These are phyloP conservation scores for Haberlea rhodopensis DNA, from an alignment of 257 asterid species.

Conservation along the genomic window DNA sequence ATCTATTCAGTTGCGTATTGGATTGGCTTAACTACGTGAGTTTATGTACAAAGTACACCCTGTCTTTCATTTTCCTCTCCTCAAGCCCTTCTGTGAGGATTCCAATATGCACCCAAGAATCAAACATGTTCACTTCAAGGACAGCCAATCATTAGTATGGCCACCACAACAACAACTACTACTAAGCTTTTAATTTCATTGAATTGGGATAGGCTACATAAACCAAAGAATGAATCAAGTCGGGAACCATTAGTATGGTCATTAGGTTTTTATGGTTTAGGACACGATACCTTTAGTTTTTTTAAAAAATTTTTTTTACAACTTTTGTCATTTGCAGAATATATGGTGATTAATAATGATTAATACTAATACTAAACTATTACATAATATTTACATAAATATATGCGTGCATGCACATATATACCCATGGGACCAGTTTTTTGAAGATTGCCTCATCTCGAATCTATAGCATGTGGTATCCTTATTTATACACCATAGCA, in stretches of 20 bases:
- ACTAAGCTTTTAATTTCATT: too few species aligned
- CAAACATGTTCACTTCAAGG: background rate
- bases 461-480: background rate
- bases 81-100: background rate
- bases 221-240: too few species aligned
- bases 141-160: too few species aligned
- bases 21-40: background rate
- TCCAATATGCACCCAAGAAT: background rate
- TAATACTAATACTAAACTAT: too few species aligned
- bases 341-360: background rate
- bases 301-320: too few species aligned
- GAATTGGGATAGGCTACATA: too few species aligned
- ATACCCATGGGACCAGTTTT: background rate
- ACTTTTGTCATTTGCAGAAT: background rate
- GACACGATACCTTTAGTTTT: background rate
- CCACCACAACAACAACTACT: too few species aligned
- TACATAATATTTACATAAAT: background rate
- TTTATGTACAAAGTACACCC: background rate
- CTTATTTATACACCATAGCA: background rate
- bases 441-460: background rate
- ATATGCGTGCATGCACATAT: background rate
- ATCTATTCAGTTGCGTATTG: background rate
- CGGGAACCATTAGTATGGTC: too few species aligned
- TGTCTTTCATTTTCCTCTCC: background rate
- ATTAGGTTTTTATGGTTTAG: background rate